These are phyloP conservation scores for Trifolium dubium DNA, from an alignment of 306 rosid species.

Conservation along the genomic window DNA sequence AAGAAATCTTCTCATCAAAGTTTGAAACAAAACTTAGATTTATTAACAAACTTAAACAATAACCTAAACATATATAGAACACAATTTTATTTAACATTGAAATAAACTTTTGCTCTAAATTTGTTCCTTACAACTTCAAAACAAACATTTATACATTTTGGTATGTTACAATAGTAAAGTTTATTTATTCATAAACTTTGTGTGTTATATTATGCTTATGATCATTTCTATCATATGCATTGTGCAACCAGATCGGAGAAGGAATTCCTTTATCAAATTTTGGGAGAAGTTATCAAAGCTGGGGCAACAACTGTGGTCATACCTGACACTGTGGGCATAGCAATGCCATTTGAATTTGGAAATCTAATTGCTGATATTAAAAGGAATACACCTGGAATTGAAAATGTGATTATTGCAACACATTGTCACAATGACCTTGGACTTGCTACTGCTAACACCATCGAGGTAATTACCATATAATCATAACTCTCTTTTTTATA, in stretches of 20 bases:
- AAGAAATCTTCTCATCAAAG: too few relatives aligned
- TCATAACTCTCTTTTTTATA: too few relatives aligned
- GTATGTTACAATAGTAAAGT: background rate
- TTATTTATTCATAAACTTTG: too few relatives aligned
- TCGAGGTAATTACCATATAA: conserved; percentile 52
- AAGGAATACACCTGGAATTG: conserved; percentile 78
- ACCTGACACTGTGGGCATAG: conserved; percentile 90
- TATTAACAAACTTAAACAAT: too few relatives aligned
- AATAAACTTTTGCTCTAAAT: too few relatives aligned
- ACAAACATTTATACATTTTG: background rate
- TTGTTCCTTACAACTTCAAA: too few relatives aligned
- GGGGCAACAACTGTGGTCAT: conserved; percentile 93
- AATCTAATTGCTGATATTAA: conserved; percentile 74
- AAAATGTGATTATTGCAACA: conserved; percentile 74
- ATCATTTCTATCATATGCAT: too few relatives aligned
- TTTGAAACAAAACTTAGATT: too few relatives aligned
- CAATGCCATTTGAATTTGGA: conserved; percentile 71
- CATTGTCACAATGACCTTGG: conserved; percentile 99
- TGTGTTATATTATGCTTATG: too few relatives aligned
- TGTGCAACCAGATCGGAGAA: conserved; percentile 71
- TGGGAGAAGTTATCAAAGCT: conserved; percentile 87
- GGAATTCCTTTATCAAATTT: conserved; percentile 75
- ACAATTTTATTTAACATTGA: too few relatives aligned
- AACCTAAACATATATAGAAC: too few relatives aligned
- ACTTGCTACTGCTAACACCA: conserved; percentile 85